Conservation (phyloP, 192 early-diverging fungal genomes). For the Backusella sp. region DNA sequence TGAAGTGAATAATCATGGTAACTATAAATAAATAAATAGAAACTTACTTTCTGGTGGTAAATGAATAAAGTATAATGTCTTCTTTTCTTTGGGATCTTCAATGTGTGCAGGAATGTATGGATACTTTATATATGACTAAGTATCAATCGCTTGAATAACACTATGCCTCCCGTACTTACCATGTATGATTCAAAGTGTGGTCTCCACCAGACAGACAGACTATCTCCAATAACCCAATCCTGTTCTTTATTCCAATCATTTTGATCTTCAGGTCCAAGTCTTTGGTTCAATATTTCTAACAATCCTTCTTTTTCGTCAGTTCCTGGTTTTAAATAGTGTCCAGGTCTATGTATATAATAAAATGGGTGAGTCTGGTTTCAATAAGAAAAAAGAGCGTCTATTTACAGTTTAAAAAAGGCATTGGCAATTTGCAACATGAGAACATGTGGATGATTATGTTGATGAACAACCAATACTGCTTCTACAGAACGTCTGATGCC, state of each 20-base stretch:
- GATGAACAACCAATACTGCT: conserved; percentile 74
- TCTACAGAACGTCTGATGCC: conserved; percentile 73
- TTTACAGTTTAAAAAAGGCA: conserved; percentile 71
- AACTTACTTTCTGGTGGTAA: conserved; percentile 65
- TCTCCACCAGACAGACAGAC: conserved; percentile 70
- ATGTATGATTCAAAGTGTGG: conserved; percentile 76
- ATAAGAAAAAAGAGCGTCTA: not conserved
- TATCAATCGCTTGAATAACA: not conserved
- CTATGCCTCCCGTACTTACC: conserved; percentile 46
- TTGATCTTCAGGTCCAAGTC: conserved; percentile 44
- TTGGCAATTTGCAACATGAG: conserved; percentile 76
- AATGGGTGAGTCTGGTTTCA: not conserved
- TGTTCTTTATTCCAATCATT: conserved; percentile 20
- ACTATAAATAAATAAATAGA: too few species aligned
- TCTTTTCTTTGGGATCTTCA: conserved; percentile 75
- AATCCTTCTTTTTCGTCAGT: conserved; percentile 75
- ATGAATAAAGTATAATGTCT: conserved; percentile 71
- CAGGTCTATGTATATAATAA: conserved; percentile 53
- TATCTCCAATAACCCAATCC: conserved; percentile 76
- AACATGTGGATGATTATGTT: conserved; percentile 78
- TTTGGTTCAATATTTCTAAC: conserved; percentile 56
- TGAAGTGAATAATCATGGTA: not conserved
- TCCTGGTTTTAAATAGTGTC: conserved; percentile 68
- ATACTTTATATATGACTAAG: conserved; percentile 48
- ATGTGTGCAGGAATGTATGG: conserved; percentile 80